A percentile compares a stretch with the other conserved stretches of the same genome.
These are phyloP conservation scores for Nakazawaea pomicola DNA, from an alignment of 805 yeast species.

Conservation along the genomic window DNA sequence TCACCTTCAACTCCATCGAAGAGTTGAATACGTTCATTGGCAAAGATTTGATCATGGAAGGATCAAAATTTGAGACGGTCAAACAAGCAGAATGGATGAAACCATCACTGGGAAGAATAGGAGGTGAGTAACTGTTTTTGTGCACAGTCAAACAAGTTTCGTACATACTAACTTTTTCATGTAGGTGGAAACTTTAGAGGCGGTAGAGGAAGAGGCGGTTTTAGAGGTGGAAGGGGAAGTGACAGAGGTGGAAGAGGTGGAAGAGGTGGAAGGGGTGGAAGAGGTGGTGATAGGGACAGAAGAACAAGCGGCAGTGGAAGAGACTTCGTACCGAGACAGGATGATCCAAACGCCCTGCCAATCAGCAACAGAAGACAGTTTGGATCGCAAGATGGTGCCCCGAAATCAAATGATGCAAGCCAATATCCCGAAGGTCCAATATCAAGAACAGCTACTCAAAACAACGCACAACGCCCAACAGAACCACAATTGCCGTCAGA, in stretches of 20 bases:
- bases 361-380: neutral
- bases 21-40: conserved; percentile 3
- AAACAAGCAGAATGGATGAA: conserved; percentile 3
- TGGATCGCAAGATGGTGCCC: neutral
- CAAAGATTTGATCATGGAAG: conserved; percentile 2
- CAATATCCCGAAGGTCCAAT: too few relatives aligned
- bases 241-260: conserved; percentile 1
- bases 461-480: too few relatives aligned
- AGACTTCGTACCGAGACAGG: neutral
- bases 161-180: too few relatives aligned
- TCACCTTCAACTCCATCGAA: conserved; percentile 6
- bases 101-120: neutral
- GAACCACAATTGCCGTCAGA: too few relatives aligned
- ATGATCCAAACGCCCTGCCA: neutral
- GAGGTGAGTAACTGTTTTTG: neutral
- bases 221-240: too few relatives aligned
- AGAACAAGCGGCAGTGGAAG: conserved; percentile 1
- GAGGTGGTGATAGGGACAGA: neutral
- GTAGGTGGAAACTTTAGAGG: too few relatives aligned
- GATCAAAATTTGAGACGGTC: neutral
- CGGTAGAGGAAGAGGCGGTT: too few relatives aligned
- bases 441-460: neutral
- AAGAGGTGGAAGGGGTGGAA: neutral
- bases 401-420: too few relatives aligned
- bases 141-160: too few relatives aligned